Evolutionary conservation across 306 rosid genomes (phyloP).

Genomic region (Canavalia ensiformis): DNA sequence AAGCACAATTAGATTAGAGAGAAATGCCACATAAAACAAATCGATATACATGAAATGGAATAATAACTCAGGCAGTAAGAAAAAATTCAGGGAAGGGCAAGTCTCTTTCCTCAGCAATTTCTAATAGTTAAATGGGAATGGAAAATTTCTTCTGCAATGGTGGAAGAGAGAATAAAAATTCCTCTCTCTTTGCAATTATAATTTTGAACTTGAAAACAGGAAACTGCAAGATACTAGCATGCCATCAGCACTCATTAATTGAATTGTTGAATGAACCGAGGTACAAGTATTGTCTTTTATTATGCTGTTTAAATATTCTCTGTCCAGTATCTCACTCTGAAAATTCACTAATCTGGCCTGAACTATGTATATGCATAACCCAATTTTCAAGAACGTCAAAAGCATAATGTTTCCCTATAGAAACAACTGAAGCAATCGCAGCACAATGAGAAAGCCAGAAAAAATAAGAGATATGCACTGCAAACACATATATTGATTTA

Average conservation of each 20-base stretch:
- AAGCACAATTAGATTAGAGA: too few species aligned
- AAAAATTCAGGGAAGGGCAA: background rate
- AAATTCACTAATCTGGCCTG: background rate
- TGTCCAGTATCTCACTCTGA: background rate
- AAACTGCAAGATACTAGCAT: background rate
- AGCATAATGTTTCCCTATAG: background rate
- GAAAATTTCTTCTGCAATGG: background rate
- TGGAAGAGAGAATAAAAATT: slow-evolving; percentile 7
- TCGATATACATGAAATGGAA: background rate
- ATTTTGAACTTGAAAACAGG: background rate
- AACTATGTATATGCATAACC: background rate
- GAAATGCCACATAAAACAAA: too few species aligned
- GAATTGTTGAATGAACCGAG: background rate
- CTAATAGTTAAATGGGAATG: background rate
- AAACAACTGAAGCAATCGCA: slow-evolving; percentile 16
- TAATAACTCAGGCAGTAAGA: background rate
- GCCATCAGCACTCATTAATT: background rate
- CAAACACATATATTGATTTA: slow-evolving; percentile 12
- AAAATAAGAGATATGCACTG: slow-evolving; percentile 24
- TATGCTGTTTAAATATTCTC: background rate
- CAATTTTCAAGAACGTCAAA: background rate
- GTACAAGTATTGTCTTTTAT: background rate
- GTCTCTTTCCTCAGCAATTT: background rate
- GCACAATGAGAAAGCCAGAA: slow-evolving; percentile 15
- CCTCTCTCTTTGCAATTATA: background rate